Evolutionary conservation across 192 early-diverging fungal species (phyloP), one percentile per base, ranked within the genome.

Genomic region (Gaertneriomyces sp.): DNA sequence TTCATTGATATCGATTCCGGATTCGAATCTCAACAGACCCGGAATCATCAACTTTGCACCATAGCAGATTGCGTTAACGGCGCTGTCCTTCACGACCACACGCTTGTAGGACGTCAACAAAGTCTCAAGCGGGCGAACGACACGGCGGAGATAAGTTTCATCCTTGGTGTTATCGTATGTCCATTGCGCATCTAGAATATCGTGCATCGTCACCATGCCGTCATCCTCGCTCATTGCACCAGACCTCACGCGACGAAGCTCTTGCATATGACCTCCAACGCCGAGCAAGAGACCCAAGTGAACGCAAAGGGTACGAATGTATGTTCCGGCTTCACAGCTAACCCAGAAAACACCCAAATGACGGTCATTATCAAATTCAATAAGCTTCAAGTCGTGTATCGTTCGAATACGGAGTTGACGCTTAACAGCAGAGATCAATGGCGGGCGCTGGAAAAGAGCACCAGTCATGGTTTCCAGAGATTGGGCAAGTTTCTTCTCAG

Each of bases 1-100:
- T 73, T 99, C 95, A 76, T 94, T 85, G 71, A 98, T 71, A 74
- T 99, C 96, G 71, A 99, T 88, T 47, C 89, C 94, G 62, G 89
- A 89, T 79, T 97, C 94, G 68, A 92, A 99, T 39, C 95, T 90
- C 57, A 99, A 81, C 17, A 98, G 87, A 74, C 96, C 96, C 19
- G 96, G 96, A 58, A 99, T 85, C 96, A 99, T 98, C 53, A 98
- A 76, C 85, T 98, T 96, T 71, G 96, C 96, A 63, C 96, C 96
- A 72, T 99, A 99, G 87, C 96, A 99, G 69, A 99, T 91, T 51
- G 96, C 92, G 69, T 99, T 99, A 68, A 99, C 92, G 6, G 95
- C 92, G 73, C 88, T 90, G 81, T 99, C 95, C 87, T 99, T 99
- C 53, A 99, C 93, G 43, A 99, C 93, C 45, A 99, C 76, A 60